These are phyloP conservation scores for Skeletonema menzelii DNA, from an alignment of 108 stramenopile genomes.

Conservation along the genomic window DNA sequence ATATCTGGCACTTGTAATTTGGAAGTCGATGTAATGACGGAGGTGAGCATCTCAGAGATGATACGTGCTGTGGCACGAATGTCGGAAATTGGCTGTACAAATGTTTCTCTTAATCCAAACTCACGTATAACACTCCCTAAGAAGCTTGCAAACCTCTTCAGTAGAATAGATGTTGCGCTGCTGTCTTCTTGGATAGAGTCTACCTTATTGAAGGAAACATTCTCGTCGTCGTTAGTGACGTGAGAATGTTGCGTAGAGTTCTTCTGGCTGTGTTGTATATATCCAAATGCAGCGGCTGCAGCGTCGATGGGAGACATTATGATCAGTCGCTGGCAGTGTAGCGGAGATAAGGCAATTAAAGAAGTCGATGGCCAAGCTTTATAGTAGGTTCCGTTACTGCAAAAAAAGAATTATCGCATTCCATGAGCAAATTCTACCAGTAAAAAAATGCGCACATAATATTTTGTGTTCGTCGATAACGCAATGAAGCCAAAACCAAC, in stretches of 20 bases:
- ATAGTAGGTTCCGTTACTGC: neutral
- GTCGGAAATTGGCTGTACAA: neutral
- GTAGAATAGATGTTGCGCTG: neutral
- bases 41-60: neutral
- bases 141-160: neutral
- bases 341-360: neutral
- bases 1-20: neutral
- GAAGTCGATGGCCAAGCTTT: neutral
- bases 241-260: neutral
- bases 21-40: neutral
- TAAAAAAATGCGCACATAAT: too few relatives aligned
- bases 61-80: neutral
- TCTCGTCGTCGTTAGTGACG: neutral
- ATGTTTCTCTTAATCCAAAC: neutral
- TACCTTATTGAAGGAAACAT: neutral
- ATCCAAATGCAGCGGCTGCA: neutral
- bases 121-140: neutral
- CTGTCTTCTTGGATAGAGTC: neutral
- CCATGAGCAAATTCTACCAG: too few relatives aligned
- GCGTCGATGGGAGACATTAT: conserved; percentile 2
- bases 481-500: too few relatives aligned
- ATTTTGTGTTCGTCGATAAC: too few relatives aligned
- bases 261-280: neutral
- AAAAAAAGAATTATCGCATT: neutral
- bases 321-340: neutral